Evolutionary conservation across 306 rosid genomes (phyloP).

Genomic region (Rosa multiflora): DNA sequence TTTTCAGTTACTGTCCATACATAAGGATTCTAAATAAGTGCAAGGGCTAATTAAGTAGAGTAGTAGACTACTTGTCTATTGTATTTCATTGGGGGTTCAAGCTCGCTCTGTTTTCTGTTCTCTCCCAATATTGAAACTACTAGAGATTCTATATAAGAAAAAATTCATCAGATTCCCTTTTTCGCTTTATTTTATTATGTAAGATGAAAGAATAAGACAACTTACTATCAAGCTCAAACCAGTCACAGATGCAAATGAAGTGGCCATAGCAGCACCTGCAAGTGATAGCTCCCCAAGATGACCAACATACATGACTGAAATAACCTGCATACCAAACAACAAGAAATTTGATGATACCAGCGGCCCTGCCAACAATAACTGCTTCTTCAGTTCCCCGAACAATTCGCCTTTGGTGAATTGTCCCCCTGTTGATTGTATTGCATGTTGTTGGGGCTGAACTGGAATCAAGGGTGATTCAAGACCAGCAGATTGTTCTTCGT

Average conservation of each 20-base stretch:
- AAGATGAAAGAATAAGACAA: neutral
- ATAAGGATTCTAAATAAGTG: no score
- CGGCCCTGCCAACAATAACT: slow-evolving; percentile 37
- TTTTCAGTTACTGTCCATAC: no score
- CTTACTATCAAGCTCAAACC: slow-evolving; percentile 45
- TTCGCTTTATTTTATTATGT: no score
- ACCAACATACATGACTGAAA: slow-evolving; percentile 47
- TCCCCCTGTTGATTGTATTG: neutral
- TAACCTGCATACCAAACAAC: slow-evolving; percentile 31
- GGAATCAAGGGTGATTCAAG: slow-evolving; percentile 33
- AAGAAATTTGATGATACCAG: slow-evolving; percentile 29
- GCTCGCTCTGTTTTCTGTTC: no score
- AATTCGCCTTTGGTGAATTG: neutral
- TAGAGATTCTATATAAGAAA: neutral
- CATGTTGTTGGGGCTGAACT: slow-evolving; percentile 1
- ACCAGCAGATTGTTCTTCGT: slow-evolving; percentile 11
- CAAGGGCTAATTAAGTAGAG: no score
- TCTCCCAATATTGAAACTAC: neutral
- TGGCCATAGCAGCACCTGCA: slow-evolving; percentile 45
- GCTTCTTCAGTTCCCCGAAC: slow-evolving; percentile 31
- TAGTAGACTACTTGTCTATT: no score
- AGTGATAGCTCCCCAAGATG: slow-evolving; percentile 47
- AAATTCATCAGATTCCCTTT: no score
- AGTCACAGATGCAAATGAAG: slow-evolving; percentile 44
- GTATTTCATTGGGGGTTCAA: no score